These are phyloP conservation scores for Cryptococcus sp. DNA, from an alignment of 1,284 basidiomycete species.

Conservation along the genomic window DNA sequence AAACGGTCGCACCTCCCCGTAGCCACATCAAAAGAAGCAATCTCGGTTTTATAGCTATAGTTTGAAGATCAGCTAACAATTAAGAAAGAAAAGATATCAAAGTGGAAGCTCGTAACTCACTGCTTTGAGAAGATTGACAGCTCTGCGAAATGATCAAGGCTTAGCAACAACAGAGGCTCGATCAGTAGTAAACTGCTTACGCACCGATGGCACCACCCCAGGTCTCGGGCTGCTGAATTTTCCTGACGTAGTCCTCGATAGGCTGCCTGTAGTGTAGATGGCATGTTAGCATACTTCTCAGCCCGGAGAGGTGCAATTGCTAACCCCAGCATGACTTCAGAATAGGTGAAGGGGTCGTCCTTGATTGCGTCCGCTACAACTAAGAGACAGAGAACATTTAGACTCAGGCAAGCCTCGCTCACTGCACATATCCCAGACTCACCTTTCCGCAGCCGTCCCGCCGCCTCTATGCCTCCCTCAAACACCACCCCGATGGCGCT, in stretches of 20 bases:
- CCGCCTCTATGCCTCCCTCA: slow-evolving; percentile 67
- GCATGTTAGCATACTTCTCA: not conserved
- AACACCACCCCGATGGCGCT: slow-evolving; percentile 78
- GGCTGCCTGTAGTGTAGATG: slow-evolving; percentile 56
- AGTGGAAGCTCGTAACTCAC: slow-evolving; percentile 20
- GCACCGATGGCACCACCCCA: slow-evolving; percentile 86
- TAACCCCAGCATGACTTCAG: slow-evolving; percentile 79
- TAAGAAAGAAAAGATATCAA: not conserved
- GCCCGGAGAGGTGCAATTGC: slow-evolving; percentile 19
- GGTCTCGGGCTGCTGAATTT: slow-evolving; percentile 70
- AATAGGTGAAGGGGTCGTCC: slow-evolving; percentile 66
- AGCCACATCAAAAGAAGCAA: slow-evolving; percentile 84
- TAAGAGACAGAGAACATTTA: slow-evolving; percentile 36
- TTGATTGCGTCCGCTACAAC: slow-evolving; percentile 78
- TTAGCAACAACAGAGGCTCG: too few relatives aligned
- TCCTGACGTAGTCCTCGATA: slow-evolving; percentile 69
- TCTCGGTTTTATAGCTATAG: slow-evolving; percentile 69
- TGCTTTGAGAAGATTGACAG: slow-evolving; percentile 74
- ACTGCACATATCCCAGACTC: too few relatives aligned
- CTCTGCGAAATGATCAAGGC: slow-evolving; percentile 53
- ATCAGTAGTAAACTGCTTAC: too few relatives aligned
- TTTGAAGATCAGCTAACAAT: not conserved
- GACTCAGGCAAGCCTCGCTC: too few relatives aligned
- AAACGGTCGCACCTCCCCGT: slow-evolving; percentile 86
- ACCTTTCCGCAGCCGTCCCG: slow-evolving; percentile 40